Evolutionary conservation across 2,329 filamentous ascomycete species (phyloP), one percentile per base, ranked within the genome.

Genomic region (Fusarium decemcellulare): DNA sequence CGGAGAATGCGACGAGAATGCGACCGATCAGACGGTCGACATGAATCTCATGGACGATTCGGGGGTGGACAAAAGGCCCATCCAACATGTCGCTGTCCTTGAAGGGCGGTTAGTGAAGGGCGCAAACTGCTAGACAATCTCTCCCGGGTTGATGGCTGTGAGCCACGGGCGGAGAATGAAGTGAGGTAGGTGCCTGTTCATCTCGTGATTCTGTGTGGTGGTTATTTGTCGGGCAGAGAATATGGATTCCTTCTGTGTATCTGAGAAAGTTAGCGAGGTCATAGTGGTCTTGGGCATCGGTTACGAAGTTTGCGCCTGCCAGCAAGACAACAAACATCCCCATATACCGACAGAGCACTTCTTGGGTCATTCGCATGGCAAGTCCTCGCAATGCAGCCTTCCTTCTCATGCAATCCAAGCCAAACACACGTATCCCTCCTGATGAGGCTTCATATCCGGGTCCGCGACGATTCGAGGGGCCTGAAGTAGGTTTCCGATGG

Each of bases 261-360:
- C 75, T 76, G 11, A 42, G 67, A 23, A 23, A 5, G 23, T 23
- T 23, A 23, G 23, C 23, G 23, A 23, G 4, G 23, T 23, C 23
- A 23, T 5, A 23, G 3, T 5, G 5, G 23, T 5, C 23, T 23
- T 23, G 23, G 23, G 5, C 5, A 23, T 5, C 23, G 23, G 23
- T 23, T 5, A 23, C 3, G 23, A 23, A 23, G 23, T 5, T 43
- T 53, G 76, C 70, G 78, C 77, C 63, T 78, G 74, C 14, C 73
- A 70, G 51, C 77, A 80, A 12, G 69, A 63, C 2, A 73, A 63
- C 2, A 79, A 68, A 76, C 77, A 80, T 4, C 75, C 78, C 68
- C 79, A 70, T 1, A 68, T 70, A 0, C 77, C 78, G 14, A 79
- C 54, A 0, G 32, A 58, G 42, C 71, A 75, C 42, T 71, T 71